Conservation (phyloP, 352 stramenopile genomes). For the Globisporangium spinosum region DNA sequence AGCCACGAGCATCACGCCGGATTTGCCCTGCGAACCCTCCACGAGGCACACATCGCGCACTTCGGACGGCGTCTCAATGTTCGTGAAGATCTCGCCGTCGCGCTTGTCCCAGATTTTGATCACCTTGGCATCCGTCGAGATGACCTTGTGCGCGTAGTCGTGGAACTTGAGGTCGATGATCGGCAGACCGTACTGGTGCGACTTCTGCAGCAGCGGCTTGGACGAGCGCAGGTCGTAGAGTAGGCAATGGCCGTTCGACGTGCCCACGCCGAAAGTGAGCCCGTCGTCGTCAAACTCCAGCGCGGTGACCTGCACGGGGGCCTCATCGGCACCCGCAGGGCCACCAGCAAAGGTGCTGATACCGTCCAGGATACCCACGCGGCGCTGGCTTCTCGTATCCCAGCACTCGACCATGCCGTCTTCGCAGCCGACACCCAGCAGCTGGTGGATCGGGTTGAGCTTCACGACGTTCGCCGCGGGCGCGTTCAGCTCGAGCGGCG, state of each 20-base stretch:
- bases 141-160: slow-evolving; percentile 84
- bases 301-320: slow-evolving; percentile 87
- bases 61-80: slow-evolving; percentile 95
- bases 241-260: slow-evolving; percentile 89
- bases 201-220: slow-evolving; percentile 92
- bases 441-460: slow-evolving; percentile 88
- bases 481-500: slow-evolving; percentile 68
- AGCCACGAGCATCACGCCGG: slow-evolving; percentile 94
- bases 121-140: slow-evolving; percentile 96
- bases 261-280: slow-evolving; percentile 94
- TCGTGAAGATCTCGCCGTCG: slow-evolving; percentile 91
- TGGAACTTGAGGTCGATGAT: slow-evolving; percentile 95
- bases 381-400: slow-evolving; percentile 87
- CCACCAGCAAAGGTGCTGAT: slow-evolving; percentile 59
- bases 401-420: slow-evolving; percentile 95
- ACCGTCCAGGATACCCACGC: slow-evolving; percentile 62
- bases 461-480: slow-evolving; percentile 86
- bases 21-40: slow-evolving; percentile 86
- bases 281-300: slow-evolving; percentile 93
- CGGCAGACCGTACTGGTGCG: slow-evolving; percentile 96
- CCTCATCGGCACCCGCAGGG: slow-evolving; percentile 15
- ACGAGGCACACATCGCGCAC: slow-evolving; percentile 96
- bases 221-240: slow-evolving; percentile 96
- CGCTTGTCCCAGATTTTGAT: slow-evolving; percentile 97
- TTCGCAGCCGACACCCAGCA: slow-evolving; percentile 90